A percentile compares a stretch with the other conserved stretches of the same genome.
phyloP scores from a whole-genome alignment of 352 stramenopile species.

The Globisporangium yorkense region DNA sequence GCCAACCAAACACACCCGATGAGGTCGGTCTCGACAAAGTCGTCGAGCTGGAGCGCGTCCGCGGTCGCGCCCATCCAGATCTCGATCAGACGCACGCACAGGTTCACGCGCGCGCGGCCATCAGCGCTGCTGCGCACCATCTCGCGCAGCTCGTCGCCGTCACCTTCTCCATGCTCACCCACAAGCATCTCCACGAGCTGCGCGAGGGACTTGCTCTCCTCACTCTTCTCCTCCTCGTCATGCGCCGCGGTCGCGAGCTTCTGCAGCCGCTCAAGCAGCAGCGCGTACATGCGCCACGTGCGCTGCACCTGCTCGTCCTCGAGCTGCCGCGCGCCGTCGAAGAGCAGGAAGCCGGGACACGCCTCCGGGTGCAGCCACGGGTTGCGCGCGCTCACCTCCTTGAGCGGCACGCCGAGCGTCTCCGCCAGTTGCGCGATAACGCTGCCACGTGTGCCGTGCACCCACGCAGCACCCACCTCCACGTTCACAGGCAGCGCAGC shows the following conservation, averaged over 20 bases:
- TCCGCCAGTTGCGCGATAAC: slow-evolving; percentile 32
- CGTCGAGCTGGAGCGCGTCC: slow-evolving; percentile 45
- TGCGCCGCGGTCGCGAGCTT: slow-evolving; percentile 10
- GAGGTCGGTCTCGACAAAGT: slow-evolving; percentile 46
- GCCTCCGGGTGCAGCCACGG: slow-evolving; percentile 46
- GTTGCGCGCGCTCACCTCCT: slow-evolving; percentile 47
- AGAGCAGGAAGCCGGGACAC: slow-evolving; percentile 46
- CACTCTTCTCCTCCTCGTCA: slow-evolving; percentile 4
- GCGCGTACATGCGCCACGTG: slow-evolving; percentile 40
- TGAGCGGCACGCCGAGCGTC: slow-evolving; percentile 33
- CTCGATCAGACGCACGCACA: slow-evolving; percentile 47
- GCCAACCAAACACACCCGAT: slow-evolving; percentile 27
- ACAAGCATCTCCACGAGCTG: slow-evolving; percentile 32
- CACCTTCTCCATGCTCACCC: slow-evolving; percentile 2
- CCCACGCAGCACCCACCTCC: slow-evolving; percentile 54
- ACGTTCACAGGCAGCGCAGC: slow-evolving; percentile 31
- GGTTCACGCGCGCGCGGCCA: slow-evolving; percentile 21
- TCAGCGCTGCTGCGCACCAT: slow-evolving; percentile 14
- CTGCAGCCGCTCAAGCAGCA: slow-evolving; percentile 41
- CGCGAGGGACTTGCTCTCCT: slow-evolving; percentile 22
- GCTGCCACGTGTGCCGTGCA: slow-evolving; percentile 45
- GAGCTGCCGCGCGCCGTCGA: slow-evolving; percentile 22
- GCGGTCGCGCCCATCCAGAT: slow-evolving; percentile 50
- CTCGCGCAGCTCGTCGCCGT: slow-evolving; percentile 10
- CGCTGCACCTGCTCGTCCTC: slow-evolving; percentile 21